phyloP scores from a whole-genome alignment of 2,329 filamentous ascomycete species.

The Botrytis squamosa region DNA sequence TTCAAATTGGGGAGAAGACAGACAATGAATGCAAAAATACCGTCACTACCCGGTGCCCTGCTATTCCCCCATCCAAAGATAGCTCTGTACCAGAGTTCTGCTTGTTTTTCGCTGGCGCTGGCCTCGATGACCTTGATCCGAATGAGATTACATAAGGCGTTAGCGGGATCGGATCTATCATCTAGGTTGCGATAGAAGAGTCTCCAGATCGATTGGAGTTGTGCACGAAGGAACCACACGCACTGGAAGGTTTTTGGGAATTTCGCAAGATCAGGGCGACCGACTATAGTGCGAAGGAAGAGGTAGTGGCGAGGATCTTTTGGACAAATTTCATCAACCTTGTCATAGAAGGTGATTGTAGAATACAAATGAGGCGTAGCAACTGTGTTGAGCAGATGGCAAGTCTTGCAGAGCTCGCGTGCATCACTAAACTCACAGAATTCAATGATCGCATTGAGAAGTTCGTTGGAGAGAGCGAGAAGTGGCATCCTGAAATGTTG shows the following conservation, averaged over 20 bases:
- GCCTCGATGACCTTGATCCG: not conserved
- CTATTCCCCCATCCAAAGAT: not conserved
- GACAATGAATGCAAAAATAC: not conserved
- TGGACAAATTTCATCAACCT: not conserved
- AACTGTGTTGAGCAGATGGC: not conserved
- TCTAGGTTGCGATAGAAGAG: not conserved
- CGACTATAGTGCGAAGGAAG: not conserved
- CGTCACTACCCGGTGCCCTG: not conserved
- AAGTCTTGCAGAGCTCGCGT: conserved; percentile 43
- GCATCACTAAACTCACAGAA: conserved; percentile 43
- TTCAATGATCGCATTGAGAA: conserved; percentile 46
- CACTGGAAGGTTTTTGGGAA: not conserved
- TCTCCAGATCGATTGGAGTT: not conserved
- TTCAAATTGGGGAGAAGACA: conserved; percentile 3
- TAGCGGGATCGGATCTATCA: not conserved
- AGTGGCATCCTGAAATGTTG: conserved; percentile 15
- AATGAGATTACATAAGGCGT: not conserved
- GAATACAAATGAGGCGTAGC: conserved; percentile 4
- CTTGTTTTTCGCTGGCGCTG: not conserved
- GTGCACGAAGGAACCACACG: not conserved
- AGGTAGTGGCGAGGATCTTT: not conserved
- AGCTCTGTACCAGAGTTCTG: not conserved
- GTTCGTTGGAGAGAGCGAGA: conserved; percentile 41
- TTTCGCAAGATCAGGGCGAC: conserved; percentile 9
- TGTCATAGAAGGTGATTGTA: not conserved